Conservation (phyloP, 2,329 filamentous ascomycete species). For the Ceratocystis cubensis region DNA sequence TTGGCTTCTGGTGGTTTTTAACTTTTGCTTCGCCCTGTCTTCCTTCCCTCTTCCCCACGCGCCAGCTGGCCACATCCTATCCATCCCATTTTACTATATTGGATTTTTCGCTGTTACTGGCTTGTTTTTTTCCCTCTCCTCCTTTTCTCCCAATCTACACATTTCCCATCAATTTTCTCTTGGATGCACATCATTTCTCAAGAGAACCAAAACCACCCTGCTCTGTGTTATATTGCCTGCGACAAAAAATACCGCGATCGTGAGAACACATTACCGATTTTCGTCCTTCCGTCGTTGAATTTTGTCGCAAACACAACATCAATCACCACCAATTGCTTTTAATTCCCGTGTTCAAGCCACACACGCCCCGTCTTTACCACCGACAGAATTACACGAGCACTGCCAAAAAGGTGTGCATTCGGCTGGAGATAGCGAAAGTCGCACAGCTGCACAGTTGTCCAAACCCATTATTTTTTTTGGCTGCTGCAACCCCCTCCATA, state of each 20-base stretch:
- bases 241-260: conserved; percentile 7
- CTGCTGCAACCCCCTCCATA: background rate
- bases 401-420: background rate
- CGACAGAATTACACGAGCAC: conserved; percentile 2
- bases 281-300: background rate
- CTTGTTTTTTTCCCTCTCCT: conserved; percentile 6
- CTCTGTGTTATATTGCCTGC: conserved; percentile 6
- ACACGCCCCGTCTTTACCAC: background rate
- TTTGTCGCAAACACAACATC: conserved; percentile 7
- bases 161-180: background rate
- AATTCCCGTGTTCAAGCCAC: background rate
- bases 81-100: background rate
- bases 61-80: conserved; percentile 14
- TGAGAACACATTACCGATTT: conserved; percentile 17
- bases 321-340: conserved; percentile 1
- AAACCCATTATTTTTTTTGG: background rate
- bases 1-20: background rate
- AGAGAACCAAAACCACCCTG: conserved; percentile 5
- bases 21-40: conserved; percentile 4
- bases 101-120: background rate
- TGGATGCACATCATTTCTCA: background rate
- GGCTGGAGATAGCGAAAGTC: conserved; percentile 6
- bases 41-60: conserved; percentile 13
- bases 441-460: background rate
- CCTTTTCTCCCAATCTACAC: background rate